Percentiles rank a stretch among this genome's conserved stretches.
Evolutionary conservation across 2,329 filamentous ascomycete species (phyloP).

Genomic region (Arthroderma sp.): DNA sequence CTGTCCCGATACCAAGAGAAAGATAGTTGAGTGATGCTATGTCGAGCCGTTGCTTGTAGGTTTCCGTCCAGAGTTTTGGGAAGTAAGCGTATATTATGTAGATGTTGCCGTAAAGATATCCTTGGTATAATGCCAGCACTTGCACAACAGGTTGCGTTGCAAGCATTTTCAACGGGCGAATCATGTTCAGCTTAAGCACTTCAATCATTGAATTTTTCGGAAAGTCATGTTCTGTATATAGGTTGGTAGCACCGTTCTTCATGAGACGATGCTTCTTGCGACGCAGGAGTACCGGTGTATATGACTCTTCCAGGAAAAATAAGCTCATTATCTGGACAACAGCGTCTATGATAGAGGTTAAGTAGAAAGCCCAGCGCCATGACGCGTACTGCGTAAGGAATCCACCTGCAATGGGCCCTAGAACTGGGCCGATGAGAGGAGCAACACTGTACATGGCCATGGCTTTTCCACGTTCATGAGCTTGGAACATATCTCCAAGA

Average conservation of each 20-base stretch:
- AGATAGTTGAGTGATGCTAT: conserved; percentile 54
- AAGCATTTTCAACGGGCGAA: conserved; percentile 7
- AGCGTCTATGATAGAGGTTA: conserved; percentile 43
- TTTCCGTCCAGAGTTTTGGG: conserved; percentile 41
- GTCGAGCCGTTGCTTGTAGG: conserved; percentile 44
- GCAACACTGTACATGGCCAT: conserved; percentile 51
- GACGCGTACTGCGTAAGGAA: conserved; percentile 41
- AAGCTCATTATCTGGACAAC: conserved; percentile 49
- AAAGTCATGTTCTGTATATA: no score
- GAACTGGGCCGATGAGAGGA: conserved; percentile 48
- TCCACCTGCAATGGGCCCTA: conserved; percentile 41
- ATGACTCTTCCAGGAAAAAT: conserved; percentile 52
- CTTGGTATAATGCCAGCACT: not conserved
- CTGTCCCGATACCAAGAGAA: conserved; percentile 49
- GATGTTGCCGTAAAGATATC: not conserved
- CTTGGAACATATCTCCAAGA: conserved; percentile 43
- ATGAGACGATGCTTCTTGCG: no score
- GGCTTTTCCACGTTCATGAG: conserved; percentile 50
- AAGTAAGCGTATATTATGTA: conserved; percentile 42
- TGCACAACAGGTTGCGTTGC: not conserved
- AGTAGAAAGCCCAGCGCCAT: conserved; percentile 2
- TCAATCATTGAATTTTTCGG: no score
- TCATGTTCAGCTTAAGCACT: not conserved
- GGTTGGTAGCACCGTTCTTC: no score
- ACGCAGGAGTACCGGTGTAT: conserved; percentile 34